Base-by-base conservation (phyloP, 2,329 filamentous ascomycete genomes). In the Spiromastix sp. region DNA sequence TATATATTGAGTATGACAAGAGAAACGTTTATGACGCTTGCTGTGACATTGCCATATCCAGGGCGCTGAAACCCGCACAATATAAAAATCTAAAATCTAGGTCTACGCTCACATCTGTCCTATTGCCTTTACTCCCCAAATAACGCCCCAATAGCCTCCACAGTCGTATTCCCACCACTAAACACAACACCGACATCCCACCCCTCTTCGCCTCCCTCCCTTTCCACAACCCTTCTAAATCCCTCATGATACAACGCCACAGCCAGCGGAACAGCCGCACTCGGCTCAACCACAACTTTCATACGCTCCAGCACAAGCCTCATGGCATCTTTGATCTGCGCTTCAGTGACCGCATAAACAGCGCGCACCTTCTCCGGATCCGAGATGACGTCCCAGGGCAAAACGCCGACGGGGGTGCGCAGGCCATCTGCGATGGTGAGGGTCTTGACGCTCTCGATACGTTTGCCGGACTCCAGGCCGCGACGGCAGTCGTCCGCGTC, bases 231-330 rank as follows among this genome's bases (percentile, higher is more conserved):
- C 9, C 51, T 55, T 39, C 85, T 66, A 43, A 95, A 95, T 3
- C 86, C 84, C 59, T 93, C 84, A 55, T 94, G 81, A 45, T 76
- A 95, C 46, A 96, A 62, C 34, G 78, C 79, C 5, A 84, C 82
- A 0, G 89, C 91, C 40, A 96, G 57, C 1, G 77, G 75, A n/a
- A 95, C 87, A 2, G 79, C 85, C 0, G 82, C 76, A 58, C 81
- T 87, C 15, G 89, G 89, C 68, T 96, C 89, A 9, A 95, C 77
- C 15, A 95, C 77, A 30, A 93, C 64, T 73, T 96, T 95, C 70
- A 91, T 77, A 39, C 87, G 66, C 71, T 96, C 89, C 42, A 87
- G 64, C 21, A 93, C 80, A 42, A 96, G 59, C 42, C 72, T 64
- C 72, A 94, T 71, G 9, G 87, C 81, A 15, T 66, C 70, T 50